These are phyloP conservation scores for Nicotiana noctiflora DNA, from an alignment of 257 asterid genomes.

Conservation along the genomic window DNA sequence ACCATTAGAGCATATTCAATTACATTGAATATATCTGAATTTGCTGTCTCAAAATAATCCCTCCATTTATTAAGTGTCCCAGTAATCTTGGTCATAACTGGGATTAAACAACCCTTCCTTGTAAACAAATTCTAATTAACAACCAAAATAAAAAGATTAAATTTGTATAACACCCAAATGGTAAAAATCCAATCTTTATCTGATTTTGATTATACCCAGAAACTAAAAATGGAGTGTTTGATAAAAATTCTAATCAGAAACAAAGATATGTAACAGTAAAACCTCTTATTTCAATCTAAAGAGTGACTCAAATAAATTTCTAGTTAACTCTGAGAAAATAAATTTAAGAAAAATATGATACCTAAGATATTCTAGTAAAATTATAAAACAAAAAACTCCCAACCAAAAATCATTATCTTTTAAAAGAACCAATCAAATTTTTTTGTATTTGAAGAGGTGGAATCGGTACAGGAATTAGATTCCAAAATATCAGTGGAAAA, in stretches of 20 bases:
- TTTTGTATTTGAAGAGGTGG: not conserved
- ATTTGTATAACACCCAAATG: not conserved
- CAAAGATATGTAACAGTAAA: not conserved
- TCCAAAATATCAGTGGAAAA: not conserved
- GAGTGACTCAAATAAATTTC: not conserved
- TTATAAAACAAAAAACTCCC: not conserved
- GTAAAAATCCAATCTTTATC: not conserved
- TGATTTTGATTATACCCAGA: not conserved
- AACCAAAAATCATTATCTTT: not conserved
- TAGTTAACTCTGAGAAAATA: not conserved
- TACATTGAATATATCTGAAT: constrained; percentile 27
- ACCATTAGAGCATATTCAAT: constrained; percentile 43
- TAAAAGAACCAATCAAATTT: too few relatives aligned
- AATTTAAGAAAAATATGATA: not conserved
- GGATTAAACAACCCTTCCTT: not conserved
- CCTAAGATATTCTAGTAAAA: not conserved
- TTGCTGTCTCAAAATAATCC: constrained; percentile 31
- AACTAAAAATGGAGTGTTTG: not conserved
- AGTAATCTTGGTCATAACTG: constrained; percentile 18
- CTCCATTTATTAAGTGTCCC: constrained; percentile 39
- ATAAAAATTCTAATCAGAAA: not conserved
- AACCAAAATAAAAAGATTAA: not conserved
- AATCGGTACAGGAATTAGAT: not conserved
- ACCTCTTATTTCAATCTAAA: not conserved
- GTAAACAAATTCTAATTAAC: constrained; percentile 12